Base-by-base conservation (phyloP, 176 grass and related monocot species). In the Elymus sibiricus region DNA sequence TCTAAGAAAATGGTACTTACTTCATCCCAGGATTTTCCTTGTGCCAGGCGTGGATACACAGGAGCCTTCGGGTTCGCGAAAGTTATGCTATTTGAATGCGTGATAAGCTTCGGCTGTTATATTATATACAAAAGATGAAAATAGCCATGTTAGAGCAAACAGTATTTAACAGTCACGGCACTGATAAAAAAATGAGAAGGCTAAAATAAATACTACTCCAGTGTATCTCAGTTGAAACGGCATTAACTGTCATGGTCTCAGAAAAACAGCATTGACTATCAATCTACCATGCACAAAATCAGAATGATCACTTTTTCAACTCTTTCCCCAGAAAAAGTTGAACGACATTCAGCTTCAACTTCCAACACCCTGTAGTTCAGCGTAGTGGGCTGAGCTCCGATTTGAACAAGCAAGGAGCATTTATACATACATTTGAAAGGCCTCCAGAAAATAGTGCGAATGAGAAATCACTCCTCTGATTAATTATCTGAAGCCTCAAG, bases 401-500 rank as follows among this genome's bases (percentile, higher is more conserved):
- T 40, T 29, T 24, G 22, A 67, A 80, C 5, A 97, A 88, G 70
- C 32, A 25, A 89, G 65, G 51, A 60, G 69, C 6, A 31, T 83
- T 47, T n/a, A 3, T 22, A 85, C 86, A 73, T 92, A 98, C 93
- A 74, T 87, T 92, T 12, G 78, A 89, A 39, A 98, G 84, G 35
- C 96, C 93, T 67, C 96, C 90, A 55, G 86, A 92, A 91, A 98
- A 98, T 47, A 98, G 78, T 55, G 88, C 96, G 88, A 95, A 98
- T 39, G 96, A 98, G 60, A 95, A 94, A 55, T 92, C 96, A 49
- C 81, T 84, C 82, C 96, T 92, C 64, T 98, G 96, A 74, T 98
- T 98, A 69, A 98, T 98, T 55, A 98, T 55, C 76, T 94, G 93
- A 86, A 98, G 82, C 86, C 58, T 98, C 90, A 95, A 83, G n/a